Percentiles rank a stretch among this genome's conserved stretches.
Conservation (phyloP, 257 asterid species). For the Coffea eugenioides region DNA sequence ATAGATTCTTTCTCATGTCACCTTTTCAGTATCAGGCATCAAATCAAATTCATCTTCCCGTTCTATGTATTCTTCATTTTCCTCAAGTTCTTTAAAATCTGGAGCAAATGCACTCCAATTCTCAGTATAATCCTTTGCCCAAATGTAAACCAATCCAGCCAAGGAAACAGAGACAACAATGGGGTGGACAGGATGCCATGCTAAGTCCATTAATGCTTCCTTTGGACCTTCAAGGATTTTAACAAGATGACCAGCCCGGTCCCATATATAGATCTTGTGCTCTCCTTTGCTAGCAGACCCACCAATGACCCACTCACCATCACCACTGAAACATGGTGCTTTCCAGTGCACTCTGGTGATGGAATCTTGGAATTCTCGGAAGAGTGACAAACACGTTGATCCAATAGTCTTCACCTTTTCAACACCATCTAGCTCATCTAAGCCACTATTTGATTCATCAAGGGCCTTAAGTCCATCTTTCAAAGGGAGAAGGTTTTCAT, state of each 20-base stretch:
- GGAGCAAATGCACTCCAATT: conserved; percentile 99
- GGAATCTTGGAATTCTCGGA: conserved; percentile 83
- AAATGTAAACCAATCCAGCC: conserved; percentile 77
- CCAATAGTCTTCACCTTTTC: conserved; percentile 73
- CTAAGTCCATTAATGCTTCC: conserved; percentile 82
- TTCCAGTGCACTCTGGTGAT: conserved; percentile 91
- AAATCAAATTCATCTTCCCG: conserved; percentile 91
- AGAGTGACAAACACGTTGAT: conserved; percentile 56
- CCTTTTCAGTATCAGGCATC: conserved; percentile 71
- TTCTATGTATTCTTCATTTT: conserved; percentile 91
- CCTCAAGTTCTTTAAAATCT: conserved; percentile 91
- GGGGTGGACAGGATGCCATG: conserved; percentile 95
- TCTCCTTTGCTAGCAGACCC: conserved; percentile 97
- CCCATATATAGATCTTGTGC: conserved; percentile 97
- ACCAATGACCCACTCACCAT: conserved; percentile 93
- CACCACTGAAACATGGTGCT: conserved; percentile 96
- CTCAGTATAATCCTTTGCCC: conserved; percentile 98
- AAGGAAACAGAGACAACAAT: conserved; percentile 82
- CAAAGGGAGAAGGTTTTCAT: conserved; percentile 74
- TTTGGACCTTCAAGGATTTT: conserved; percentile 95
- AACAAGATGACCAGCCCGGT: conserved; percentile 86
- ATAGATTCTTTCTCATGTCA: conserved; percentile 14
- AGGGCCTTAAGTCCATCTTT: conserved; percentile 52
- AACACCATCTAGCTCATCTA: conserved; percentile 47
- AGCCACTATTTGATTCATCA: conserved; percentile 32